Evolutionary conservation across 306 rosid species (phyloP).

Genomic region (Vachellia collinsii): DNA sequence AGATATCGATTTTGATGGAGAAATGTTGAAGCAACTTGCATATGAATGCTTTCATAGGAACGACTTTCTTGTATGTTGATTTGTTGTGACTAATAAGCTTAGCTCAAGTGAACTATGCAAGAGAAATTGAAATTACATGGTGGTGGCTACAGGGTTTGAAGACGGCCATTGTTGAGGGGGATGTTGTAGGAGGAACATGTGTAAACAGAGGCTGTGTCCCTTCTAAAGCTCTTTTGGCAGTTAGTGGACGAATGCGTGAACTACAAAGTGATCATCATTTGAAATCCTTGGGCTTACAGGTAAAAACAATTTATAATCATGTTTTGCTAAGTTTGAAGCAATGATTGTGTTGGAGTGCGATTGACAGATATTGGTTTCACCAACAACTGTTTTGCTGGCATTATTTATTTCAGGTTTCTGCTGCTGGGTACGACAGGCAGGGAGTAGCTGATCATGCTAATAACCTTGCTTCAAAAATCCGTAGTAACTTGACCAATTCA

Average conservation of each 20-base stretch:
- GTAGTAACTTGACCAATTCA: slow-evolving; percentile 84
- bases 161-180: slow-evolving; percentile 97
- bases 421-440: slow-evolving; percentile 92
- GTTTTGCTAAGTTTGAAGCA: slow-evolving; percentile 4
- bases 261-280: slow-evolving; percentile 85
- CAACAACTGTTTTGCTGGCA: slow-evolving; percentile 12
- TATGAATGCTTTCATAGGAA: neutral
- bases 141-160: slow-evolving; percentile 76
- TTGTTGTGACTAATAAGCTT: slow-evolving; percentile 9
- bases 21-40: neutral
- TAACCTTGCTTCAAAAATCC: slow-evolving; percentile 93
- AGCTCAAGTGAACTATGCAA: neutral
- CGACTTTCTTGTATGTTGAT: neutral
- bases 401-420: slow-evolving; percentile 65
- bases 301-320: slow-evolving; percentile 31
- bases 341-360: neutral
- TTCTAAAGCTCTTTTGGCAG: slow-evolving; percentile 98
- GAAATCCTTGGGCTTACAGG: slow-evolving; percentile 93
- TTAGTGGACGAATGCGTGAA: slow-evolving; percentile 97
- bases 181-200: slow-evolving; percentile 98
- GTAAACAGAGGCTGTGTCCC: slow-evolving; percentile 99
- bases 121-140: slow-evolving; percentile 21
- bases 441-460: slow-evolving; percentile 98
- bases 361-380: slow-evolving; percentile 10
- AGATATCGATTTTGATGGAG: neutral